These are phyloP conservation scores for Earliella scabrosa DNA, from an alignment of 1,284 basidiomycete genomes.

Conservation along the genomic window DNA sequence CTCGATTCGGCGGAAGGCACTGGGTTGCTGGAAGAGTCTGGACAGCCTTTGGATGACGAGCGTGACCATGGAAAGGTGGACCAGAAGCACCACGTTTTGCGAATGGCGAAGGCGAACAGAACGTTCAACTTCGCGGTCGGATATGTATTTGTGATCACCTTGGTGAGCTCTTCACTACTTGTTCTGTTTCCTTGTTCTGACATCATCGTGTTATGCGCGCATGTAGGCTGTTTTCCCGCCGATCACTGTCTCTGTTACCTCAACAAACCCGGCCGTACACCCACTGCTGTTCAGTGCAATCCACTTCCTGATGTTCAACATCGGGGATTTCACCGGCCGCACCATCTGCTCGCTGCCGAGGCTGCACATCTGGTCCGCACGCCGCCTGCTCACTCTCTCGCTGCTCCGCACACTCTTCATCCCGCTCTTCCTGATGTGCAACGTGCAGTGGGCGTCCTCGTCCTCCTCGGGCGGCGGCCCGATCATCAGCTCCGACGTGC, in stretches of 20 bases:
- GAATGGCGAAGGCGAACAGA: constrained; percentile 67
- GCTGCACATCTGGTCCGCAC: constrained; percentile 69
- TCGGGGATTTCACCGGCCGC: constrained; percentile 81
- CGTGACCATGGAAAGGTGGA: constrained; percentile 12
- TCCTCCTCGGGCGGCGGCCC: constrained; percentile 33
- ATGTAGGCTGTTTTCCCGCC: constrained; percentile 86
- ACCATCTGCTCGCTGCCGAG: constrained; percentile 71
- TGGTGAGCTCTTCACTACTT: constrained; percentile 54
- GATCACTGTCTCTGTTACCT: constrained; percentile 76
- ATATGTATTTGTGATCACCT: constrained; percentile 78
- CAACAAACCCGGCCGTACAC: constrained; percentile 62
- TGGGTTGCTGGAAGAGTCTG: constrained; percentile 12
- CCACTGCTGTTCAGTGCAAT: constrained; percentile 71
- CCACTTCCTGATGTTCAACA: constrained; percentile 76
- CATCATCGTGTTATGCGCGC: not conserved
- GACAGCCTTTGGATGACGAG: constrained; percentile 2
- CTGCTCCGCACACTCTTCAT: constrained; percentile 78
- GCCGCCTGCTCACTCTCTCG: constrained; percentile 64
- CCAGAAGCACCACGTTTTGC: constrained; percentile 43
- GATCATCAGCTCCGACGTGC: constrained; percentile 73
- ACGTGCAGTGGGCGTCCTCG: constrained; percentile 58
- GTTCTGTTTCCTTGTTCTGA: not conserved
- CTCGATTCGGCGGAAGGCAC: constrained; percentile 2
- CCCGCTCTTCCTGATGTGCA: constrained; percentile 85
- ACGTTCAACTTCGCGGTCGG: constrained; percentile 74